Conservation (phyloP, 108 stramenopile genomes). For the Nannochloropsis gaditana region DNA sequence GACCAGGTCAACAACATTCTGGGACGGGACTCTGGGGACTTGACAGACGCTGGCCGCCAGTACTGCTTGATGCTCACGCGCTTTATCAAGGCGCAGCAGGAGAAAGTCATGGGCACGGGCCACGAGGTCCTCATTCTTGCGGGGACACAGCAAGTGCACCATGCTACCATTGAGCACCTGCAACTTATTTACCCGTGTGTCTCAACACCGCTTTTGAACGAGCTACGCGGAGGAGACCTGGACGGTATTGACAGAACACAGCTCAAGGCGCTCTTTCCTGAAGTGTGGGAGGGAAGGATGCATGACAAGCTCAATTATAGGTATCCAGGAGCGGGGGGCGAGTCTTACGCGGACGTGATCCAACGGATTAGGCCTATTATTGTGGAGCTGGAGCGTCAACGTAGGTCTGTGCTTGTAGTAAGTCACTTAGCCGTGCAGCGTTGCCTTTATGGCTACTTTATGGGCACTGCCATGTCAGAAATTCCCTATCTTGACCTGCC, state of each 20-base stretch:
- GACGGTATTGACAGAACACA: constrained; percentile 45
- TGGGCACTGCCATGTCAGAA: constrained; percentile 50
- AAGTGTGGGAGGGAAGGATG: constrained; percentile 43
- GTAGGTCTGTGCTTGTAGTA: constrained; percentile 51
- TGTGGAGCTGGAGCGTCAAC: constrained; percentile 56
- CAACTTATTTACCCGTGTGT: constrained; percentile 48
- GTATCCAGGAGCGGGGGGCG: constrained; percentile 57
- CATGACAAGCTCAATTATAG: constrained; percentile 56
- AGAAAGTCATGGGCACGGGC: constrained; percentile 37
- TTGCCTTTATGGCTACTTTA: constrained; percentile 58
- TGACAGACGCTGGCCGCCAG: constrained; percentile 50
- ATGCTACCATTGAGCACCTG: constrained; percentile 40
- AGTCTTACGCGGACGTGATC: constrained; percentile 60
- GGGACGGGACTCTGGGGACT: constrained; percentile 38
- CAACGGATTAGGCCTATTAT: constrained; percentile 56
- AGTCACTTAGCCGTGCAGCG: constrained; percentile 56
- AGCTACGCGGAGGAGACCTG: constrained; percentile 54
- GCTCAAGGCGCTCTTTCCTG: constrained; percentile 48
- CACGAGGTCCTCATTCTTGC: constrained; percentile 50
- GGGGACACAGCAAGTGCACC: constrained; percentile 53
- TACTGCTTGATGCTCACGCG: constrained; percentile 44
- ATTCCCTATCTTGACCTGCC: constrained; percentile 52
- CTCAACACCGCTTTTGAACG: constrained; percentile 54
- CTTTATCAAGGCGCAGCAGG: constrained; percentile 51
- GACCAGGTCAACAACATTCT: constrained; percentile 18